phyloP scores from a whole-genome alignment of 108 stramenopile species.

The Aurantiochytrium sp. region DNA sequence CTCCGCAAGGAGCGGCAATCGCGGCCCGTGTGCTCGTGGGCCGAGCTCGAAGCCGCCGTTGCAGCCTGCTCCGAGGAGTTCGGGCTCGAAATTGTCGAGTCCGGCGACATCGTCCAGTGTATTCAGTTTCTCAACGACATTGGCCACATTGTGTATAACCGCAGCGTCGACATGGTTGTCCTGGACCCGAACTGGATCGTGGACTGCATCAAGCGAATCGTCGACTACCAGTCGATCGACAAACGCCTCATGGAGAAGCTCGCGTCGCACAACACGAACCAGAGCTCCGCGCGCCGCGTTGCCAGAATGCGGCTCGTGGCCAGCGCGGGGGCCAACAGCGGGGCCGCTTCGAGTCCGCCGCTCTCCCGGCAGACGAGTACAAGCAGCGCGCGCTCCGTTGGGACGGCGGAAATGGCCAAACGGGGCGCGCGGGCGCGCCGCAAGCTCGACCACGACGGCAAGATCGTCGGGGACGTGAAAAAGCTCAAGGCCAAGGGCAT shows the following conservation, averaged over 20 bases:
- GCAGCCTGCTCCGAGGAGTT: neutral
- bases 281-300: neutral
- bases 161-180: neutral
- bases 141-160: conserved; percentile 9
- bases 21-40: neutral
- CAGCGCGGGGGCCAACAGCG: neutral
- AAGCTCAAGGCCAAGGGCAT: neutral
- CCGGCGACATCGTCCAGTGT: neutral
- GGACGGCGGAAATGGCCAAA: neutral
- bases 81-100: neutral
- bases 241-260: neutral
- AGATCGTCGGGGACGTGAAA: neutral
- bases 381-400: neutral
- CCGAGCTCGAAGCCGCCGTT: neutral
- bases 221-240: neutral
- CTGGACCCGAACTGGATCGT: neutral
- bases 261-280: neutral
- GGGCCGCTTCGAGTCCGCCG: too few species aligned
- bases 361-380: neutral
- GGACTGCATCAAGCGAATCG: conserved; percentile 1
- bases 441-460: neutral
- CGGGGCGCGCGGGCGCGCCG: neutral
- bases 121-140: conserved; percentile 20
- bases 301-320: neutral
- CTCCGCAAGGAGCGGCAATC: neutral